A percentile compares a stretch with the other conserved stretches of the same genome.
These are phyloP conservation scores for Metschnikowia peoriensis DNA, from an alignment of 805 yeast species.

Conservation along the genomic window DNA sequence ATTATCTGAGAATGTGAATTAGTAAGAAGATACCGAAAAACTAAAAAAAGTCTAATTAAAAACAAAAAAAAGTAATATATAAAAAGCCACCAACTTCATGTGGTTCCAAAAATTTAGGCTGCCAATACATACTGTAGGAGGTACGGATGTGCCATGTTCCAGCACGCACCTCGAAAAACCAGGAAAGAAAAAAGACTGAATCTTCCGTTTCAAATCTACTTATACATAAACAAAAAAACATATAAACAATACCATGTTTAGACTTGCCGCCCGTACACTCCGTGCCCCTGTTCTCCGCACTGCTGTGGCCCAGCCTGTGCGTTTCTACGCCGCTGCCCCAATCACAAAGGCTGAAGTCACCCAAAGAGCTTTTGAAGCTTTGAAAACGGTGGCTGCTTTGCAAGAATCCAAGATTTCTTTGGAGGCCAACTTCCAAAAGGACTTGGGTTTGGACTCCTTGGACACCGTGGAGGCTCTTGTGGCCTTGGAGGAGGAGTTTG, in stretches of 20 bases:
- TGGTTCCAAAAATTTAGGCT: too few relatives aligned
- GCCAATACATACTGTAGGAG: too few relatives aligned
- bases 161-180: not conserved
- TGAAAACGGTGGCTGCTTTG: conserved; percentile 51
- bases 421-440: conserved; percentile 59
- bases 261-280: conserved; percentile 51
- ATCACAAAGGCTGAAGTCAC: conserved; percentile 77
- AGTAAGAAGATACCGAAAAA: too few relatives aligned
- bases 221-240: not conserved
- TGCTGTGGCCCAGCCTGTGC: conserved; percentile 30
- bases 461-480: conserved; percentile 95
- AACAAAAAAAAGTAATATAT: too few relatives aligned
- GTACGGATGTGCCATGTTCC: too few relatives aligned
- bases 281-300: conserved; percentile 34
- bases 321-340: conserved; percentile 62
- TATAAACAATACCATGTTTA: conserved; percentile 42
- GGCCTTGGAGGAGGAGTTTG: conserved; percentile 79
- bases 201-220: not conserved
- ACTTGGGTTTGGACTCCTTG: conserved; percentile 86
- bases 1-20: too few relatives aligned
- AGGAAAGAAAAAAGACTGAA: not conserved
- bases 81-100: too few relatives aligned
- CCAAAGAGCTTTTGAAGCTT: conserved; percentile 77
- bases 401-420: conserved; percentile 43
- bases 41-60: too few relatives aligned